Conservation (phyloP, 345 rosid species). For the Nephelium lappaceum region DNA sequence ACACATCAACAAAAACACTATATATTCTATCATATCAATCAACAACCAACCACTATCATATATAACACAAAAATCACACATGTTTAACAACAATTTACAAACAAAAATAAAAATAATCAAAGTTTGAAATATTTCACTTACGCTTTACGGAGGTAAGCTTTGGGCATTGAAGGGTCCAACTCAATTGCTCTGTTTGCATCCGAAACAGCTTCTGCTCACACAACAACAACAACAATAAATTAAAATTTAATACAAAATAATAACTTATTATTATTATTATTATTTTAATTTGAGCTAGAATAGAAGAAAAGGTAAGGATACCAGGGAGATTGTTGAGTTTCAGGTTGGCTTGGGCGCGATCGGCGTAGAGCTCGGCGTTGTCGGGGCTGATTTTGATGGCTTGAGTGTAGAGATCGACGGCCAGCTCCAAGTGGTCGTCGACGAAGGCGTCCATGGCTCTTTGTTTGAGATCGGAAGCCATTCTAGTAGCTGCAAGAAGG, state of each 20-base stretch:
- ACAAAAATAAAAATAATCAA: too few species aligned
- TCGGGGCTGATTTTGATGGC: slow-evolving; percentile 71
- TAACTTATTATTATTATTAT: too few species aligned
- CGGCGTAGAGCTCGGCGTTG: slow-evolving; percentile 69
- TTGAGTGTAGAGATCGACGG: slow-evolving; percentile 75
- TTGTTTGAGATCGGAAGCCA: slow-evolving; percentile 71
- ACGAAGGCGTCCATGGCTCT: slow-evolving; percentile 88
- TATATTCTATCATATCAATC: background rate
- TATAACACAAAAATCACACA: background rate
- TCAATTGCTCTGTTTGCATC: slow-evolving; percentile 80
- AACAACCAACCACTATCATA: background rate
- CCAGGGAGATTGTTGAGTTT: slow-evolving; percentile 79
- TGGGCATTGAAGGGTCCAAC: slow-evolving; percentile 68
- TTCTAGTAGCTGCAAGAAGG: background rate
- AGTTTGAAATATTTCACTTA: slow-evolving; percentile 28
- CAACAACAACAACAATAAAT: background rate
- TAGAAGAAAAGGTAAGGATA: slow-evolving; percentile 7
- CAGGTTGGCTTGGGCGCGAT: slow-evolving; percentile 92
- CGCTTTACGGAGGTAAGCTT: slow-evolving; percentile 90
- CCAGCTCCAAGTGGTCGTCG: slow-evolving; percentile 85
- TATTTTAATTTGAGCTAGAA: background rate
- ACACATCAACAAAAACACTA: background rate
- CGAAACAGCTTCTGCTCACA: slow-evolving; percentile 74
- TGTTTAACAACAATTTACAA: background rate
- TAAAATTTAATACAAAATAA: background rate